Base-by-base conservation (phyloP, 305 asterid species). In the Stenogyne calaminthoides region DNA sequence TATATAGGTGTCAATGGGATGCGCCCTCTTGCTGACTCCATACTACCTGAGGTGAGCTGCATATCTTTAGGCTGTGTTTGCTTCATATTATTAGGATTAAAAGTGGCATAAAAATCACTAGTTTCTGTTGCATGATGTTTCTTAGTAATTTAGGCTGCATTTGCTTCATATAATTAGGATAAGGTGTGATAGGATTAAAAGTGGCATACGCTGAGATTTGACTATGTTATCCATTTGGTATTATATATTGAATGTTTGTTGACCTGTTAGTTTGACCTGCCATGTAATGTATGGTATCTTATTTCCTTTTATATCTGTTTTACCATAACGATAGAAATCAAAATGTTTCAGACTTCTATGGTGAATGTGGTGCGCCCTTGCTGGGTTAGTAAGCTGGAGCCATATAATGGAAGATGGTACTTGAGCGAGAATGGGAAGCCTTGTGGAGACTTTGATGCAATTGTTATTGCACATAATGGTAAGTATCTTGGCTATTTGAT, bases 391-490 rank as follows among this genome's bases (percentile, higher is more conserved):
- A 76, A 83, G 62, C 84, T 94, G 47, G 98, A 91, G 76, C 97
- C 97, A 9, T 86, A 80, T 73, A 91, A 88, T 75, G 97, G 97
- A 76, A 85, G 80, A 79, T 94, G 98, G 98, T 85, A 90, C 88
- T 76, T 94, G 84, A 87, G 95, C 52, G 97, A 91, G 91, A 91
- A 93, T 6, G 95, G 93, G 58, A 90, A 88, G 81, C 84, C 87
- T 64, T 82, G 96, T 67, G 99, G 99, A 51, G 83, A 86, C 72
- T 94, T 94, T 75, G 99, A 91, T 78, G 97, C 89, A 59, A 83
- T 94, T 83, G 93, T 91, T 73, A 86, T 94, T 82, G 97, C 99
- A 79, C 99, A 94, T 81, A 94, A 94, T 74, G 98, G 98, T 89
- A 73, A 85, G 73, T 67, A 8, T 64, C 69, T 62, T 49, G 36